Evolutionary conservation across 495 filamentous ascomycete genomes (phyloP), one percentile per base, ranked within the genome.

Genomic region (Hypoxylon cercidicola): DNA sequence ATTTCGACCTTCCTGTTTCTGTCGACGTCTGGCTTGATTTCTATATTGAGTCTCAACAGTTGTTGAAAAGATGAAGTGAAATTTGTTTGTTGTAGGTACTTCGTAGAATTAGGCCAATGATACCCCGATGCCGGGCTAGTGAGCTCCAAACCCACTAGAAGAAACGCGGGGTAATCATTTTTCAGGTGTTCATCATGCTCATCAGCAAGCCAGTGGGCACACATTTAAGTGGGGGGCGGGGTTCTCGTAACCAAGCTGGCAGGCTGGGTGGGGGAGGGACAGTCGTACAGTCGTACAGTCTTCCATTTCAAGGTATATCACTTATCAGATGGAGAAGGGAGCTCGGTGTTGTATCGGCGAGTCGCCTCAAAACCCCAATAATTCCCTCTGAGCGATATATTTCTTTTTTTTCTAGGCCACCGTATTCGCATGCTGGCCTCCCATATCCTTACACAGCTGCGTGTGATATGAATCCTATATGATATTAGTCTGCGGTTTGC

Each of bases 261-360:
- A 51, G 20, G 46, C 40, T 44, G 21, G 41, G 62, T 70, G 67
- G 67, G 67, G 67, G 67, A 53, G 67, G 63, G 62, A 55, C 28
- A 49, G 45, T 30, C 21, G 12, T 30, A n/a, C n/a, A n/a, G n/a
- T n/a, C n/a, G n/a, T n/a, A n/a, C n/a, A n/a, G n/a, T 28, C 25
- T 28, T 3, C 25, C 3, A 28, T 28, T 28, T 28, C 25, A 28
- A 28, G 25, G 25, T 28, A 7, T 28, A 28, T 3, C 20, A n/a
- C 44, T 41, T 40, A 40, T 58, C 55, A 41, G 43, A 58, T 58
- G 39, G n/a, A 18, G 28, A 5, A 41, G 12, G 35, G 16, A n/a
- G 18, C 28, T 18, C 34, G 32, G 18, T 6, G 28, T 40, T 28
- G 39, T 41, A 41, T 41, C 39, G 39, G 39, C 39, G n/a, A 41